phyloP scores from a whole-genome alignment of 78 protist genomes.

The Dictyostelium discoideum region DNA sequence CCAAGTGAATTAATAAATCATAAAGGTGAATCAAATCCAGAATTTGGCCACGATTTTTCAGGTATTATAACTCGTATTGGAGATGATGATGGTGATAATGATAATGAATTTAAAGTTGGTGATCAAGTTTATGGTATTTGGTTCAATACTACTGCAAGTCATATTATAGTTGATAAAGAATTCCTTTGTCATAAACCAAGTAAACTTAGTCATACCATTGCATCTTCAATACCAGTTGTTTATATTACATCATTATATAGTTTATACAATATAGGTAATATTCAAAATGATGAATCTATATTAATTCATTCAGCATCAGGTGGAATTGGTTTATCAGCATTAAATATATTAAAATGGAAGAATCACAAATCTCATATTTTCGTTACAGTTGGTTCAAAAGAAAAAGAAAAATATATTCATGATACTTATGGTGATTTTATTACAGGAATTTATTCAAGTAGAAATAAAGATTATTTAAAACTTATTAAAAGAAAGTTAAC shows the following conservation, averaged over 20 bases:
- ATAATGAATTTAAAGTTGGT: constrained; percentile 13
- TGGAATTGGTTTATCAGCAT: constrained; percentile 91
- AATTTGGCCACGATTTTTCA: constrained; percentile 43
- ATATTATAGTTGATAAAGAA: not conserved
- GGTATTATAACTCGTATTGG: constrained; percentile 34
- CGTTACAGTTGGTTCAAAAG: constrained; percentile 48
- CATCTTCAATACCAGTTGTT: constrained; percentile 66
- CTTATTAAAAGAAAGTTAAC: constrained; percentile 13
- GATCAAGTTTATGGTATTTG: constrained; percentile 57
- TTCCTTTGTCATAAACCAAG: not conserved
- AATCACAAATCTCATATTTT: constrained; percentile 56
- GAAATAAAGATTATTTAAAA: constrained; percentile 1
- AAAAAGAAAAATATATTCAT: constrained; percentile 5
- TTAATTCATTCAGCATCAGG: constrained; percentile 90
- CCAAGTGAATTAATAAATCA: not conserved
- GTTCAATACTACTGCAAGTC: not conserved
- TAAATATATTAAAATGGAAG: constrained; percentile 81
- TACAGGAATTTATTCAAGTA: constrained; percentile 46
- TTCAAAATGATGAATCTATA: constrained; percentile 24
- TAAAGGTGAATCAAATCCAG: not conserved
- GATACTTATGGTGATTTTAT: constrained; percentile 18
- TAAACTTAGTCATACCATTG: not conserved
- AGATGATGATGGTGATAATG: not conserved
- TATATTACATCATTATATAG: constrained; percentile 45
- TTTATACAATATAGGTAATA: constrained; percentile 24